These are phyloP conservation scores for Xylaria cubensis DNA, from an alignment of 495 filamentous ascomycete genomes.

Conservation along the genomic window DNA sequence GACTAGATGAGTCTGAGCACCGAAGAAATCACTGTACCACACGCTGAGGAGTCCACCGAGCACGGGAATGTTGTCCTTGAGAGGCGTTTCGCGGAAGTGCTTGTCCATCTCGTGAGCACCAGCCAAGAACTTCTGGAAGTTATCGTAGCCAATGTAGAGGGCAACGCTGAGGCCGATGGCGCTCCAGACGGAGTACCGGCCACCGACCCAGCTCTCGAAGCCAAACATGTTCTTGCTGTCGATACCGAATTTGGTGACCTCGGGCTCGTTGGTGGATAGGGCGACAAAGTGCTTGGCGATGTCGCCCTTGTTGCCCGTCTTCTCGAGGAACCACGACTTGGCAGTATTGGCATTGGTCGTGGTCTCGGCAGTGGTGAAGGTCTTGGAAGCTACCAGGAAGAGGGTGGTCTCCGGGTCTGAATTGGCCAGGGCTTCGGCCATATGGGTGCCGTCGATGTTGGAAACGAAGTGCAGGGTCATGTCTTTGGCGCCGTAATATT, in stretches of 20 bases:
- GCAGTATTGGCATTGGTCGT: conserved; percentile 95
- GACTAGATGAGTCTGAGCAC: conserved; percentile 95
- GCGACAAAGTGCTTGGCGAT: conserved; percentile 99
- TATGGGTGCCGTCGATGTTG: conserved; percentile 98
- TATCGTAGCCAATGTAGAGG: conserved; percentile 94
- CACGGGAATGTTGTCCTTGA: conserved; percentile 93
- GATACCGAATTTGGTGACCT: conserved; percentile 98
- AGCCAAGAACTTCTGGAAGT: conserved; percentile 95
- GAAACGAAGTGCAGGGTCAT: conserved; percentile 96
- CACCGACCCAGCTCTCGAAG: conserved; percentile 97
- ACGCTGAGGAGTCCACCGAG: conserved; percentile 93
- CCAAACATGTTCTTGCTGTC: conserved; percentile 99
- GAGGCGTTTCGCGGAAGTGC: conserved; percentile 89
- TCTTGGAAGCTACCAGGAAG: conserved; percentile 98
- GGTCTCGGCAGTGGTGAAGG: conserved; percentile 98
- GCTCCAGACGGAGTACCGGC: conserved; percentile 97
- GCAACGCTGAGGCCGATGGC: conserved; percentile 95
- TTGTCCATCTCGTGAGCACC: conserved; percentile 98
- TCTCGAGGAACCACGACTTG: conserved; percentile 91
- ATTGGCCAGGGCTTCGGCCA: conserved; percentile 87
- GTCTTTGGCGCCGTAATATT: conserved; percentile 85
- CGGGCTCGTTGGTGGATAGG: conserved; percentile 91
- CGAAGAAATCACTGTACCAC: conserved; percentile 99
- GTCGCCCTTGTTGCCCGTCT: conserved; percentile 76
- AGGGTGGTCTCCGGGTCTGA: conserved; percentile 96